These are phyloP conservation scores for Tricholoma matsutake DNA, from an alignment of 768 basidiomycete species.

Conservation along the genomic window DNA sequence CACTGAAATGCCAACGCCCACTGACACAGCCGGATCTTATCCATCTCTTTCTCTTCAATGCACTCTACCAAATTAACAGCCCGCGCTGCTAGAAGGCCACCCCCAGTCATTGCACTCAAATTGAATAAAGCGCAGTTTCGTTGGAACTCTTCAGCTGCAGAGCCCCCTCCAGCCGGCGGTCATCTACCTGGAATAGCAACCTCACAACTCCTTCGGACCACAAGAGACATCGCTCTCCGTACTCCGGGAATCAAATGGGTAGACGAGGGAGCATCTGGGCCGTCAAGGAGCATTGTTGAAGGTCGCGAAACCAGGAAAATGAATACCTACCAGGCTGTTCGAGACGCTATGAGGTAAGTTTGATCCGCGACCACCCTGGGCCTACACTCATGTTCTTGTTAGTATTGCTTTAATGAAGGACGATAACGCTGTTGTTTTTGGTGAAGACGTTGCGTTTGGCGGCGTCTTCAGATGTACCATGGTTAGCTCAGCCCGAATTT, in stretches of 20 bases:
- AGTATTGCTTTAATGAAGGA: conserved; percentile 85
- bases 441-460: conserved; percentile 89
- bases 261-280: conserved; percentile 50
- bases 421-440: conserved; percentile 85
- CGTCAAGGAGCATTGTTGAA: conserved; percentile 49
- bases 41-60: conserved; percentile 31
- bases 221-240: conserved; percentile 67
- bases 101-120: conserved; percentile 18
- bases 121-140: conserved; percentile 30
- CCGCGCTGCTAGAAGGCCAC: conserved; percentile 19
- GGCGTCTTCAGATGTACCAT: conserved; percentile 94
- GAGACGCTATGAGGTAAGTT: conserved; percentile 80
- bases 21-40: conserved; percentile 41
- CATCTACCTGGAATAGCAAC: conserved; percentile 71
- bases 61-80: conserved; percentile 32
- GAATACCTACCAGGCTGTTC: conserved; percentile 91
- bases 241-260: conserved; percentile 73
- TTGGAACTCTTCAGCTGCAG: conserved; percentile 50
- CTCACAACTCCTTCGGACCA: conserved; percentile 59
- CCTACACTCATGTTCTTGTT: background rate
- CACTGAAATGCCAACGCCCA: conserved; percentile 16
- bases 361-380: background rate
- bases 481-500: conserved; percentile 40
- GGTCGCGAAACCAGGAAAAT: conserved; percentile 91
- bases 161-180: conserved; percentile 78